These are phyloP conservation scores for Fusarium ramigenum DNA, from an alignment of 2,329 filamentous ascomycete species.

Conservation along the genomic window DNA sequence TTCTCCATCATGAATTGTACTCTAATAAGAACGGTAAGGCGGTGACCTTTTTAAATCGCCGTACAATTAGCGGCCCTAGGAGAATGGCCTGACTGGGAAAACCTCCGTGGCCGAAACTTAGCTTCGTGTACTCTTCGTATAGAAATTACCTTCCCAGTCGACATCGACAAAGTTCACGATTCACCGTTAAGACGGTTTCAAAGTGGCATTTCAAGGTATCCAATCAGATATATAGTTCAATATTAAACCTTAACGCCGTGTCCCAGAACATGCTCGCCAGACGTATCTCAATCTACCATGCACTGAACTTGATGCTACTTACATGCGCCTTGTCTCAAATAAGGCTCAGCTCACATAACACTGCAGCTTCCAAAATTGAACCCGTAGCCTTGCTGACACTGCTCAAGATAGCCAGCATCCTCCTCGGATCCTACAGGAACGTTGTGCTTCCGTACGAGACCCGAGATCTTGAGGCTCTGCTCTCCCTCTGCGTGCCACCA, in stretches of 20 bases:
- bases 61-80: background rate
- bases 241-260: slow-evolving; percentile 10
- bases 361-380: slow-evolving; percentile 57
- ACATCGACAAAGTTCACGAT: background rate
- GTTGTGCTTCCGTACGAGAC: slow-evolving; percentile 73
- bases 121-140: slow-evolving; percentile 14
- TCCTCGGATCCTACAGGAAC: slow-evolving; percentile 68
- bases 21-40: background rate
- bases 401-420: slow-evolving; percentile 82
- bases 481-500: slow-evolving; percentile 95
- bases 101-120: background rate
- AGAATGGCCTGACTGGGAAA: background rate
- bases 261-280: background rate
- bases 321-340: background rate
- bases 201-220: background rate
- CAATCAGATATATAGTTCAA: background rate
- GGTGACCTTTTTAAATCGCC: background rate
- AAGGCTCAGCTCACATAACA: slow-evolving; percentile 57
- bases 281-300: background rate
- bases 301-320: background rate
- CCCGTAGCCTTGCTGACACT: slow-evolving; percentile 63
- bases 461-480: slow-evolving; percentile 80
- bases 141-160: background rate
- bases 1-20: background rate
- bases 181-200: background rate